Base-by-base conservation (phyloP, 1,284 basidiomycete genomes). In the Pyrrhoderma noxium region DNA sequence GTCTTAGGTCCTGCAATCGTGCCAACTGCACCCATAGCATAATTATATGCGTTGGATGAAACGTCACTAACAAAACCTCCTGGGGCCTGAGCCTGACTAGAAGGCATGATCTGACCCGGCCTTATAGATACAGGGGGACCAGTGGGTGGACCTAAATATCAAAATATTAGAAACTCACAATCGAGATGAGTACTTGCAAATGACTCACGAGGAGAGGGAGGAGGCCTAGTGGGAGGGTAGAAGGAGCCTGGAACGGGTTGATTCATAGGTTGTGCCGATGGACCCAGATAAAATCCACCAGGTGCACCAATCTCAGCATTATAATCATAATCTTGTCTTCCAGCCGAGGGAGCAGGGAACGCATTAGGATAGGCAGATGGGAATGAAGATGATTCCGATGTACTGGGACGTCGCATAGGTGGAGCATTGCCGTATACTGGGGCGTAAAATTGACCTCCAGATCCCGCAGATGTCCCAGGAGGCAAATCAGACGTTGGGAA, bases 1-100 rank as follows among this genome's bases (percentile, higher is more conserved):
- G 68, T 70, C 54, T 68, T 69, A 56, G 63, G 22, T n/a, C 74
- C 74, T 16, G 71, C 72, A 42, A 74, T 60, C 57, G 67, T 72
- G 59, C 73, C 71, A 39, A 75, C 67, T 18, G 70, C 67, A 57
- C 53, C 68, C 55, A 66, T 54, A 18, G 70, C 68, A 54, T 64
- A 64, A 14, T 63, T 65, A 25, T 73, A 56, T 9, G 68, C 61
- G 8, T 35, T 41, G 13, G 51, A 40, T 19, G 38, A 39, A 5
- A 19, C 45, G 7, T 41, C 27, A 18, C 19, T 35, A 9, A 44
- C 2, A 16, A 27, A 21, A 2, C 58, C 55, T 52, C 65, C 59
- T 23, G 64, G 48, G 42, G 60, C 52, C 14, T 58, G 47, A 34
- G 44, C 38, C 18, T 40, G 49, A 48, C 31, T 42, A 36, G 40